Evolutionary conservation across 345 rosid species (phyloP).

Genomic region (Passiflora organensis): DNA sequence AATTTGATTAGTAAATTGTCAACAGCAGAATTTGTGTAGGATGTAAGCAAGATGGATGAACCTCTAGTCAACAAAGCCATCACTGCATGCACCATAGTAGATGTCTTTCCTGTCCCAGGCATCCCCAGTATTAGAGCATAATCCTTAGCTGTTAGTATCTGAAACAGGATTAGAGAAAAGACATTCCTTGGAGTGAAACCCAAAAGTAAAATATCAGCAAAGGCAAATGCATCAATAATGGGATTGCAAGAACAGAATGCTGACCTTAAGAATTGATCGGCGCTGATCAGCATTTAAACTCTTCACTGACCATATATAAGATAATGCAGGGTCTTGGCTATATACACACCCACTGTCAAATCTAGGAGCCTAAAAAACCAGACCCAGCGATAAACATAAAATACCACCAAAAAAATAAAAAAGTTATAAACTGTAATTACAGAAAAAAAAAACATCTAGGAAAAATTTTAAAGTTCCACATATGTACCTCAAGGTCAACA

Average conservation of each 20-base stretch:
- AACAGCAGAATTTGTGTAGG: constrained; percentile 97
- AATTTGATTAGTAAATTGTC: constrained; percentile 93
- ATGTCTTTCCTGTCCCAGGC: constrained; percentile 99
- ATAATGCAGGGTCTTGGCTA: constrained; percentile 97
- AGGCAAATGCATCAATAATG: not conserved
- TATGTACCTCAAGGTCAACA: constrained; percentile 85
- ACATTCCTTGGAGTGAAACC: not conserved
- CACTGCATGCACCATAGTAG: constrained; percentile 95
- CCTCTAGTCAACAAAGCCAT: constrained; percentile 93
- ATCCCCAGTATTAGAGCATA: constrained; percentile 92
- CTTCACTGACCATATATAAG: constrained; percentile 85
- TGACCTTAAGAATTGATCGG: constrained; percentile 90
- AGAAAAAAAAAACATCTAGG: not conserved
- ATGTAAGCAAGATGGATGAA: constrained; percentile 87
- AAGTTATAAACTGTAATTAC: not conserved
- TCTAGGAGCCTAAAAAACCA: constrained; percentile 68
- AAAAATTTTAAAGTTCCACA: not conserved
- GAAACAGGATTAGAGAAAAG: constrained; percentile 30
- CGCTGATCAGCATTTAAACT: constrained; percentile 93
- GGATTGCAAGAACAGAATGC: not conserved
- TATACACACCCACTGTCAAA: constrained; percentile 81
- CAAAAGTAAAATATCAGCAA: not conserved
- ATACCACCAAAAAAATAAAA: too few relatives aligned
- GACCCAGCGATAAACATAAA: not conserved
- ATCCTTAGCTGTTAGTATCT: constrained; percentile 93